Conservation (phyloP, 164 flowering plant genomes). For the Piper longum region DNA sequence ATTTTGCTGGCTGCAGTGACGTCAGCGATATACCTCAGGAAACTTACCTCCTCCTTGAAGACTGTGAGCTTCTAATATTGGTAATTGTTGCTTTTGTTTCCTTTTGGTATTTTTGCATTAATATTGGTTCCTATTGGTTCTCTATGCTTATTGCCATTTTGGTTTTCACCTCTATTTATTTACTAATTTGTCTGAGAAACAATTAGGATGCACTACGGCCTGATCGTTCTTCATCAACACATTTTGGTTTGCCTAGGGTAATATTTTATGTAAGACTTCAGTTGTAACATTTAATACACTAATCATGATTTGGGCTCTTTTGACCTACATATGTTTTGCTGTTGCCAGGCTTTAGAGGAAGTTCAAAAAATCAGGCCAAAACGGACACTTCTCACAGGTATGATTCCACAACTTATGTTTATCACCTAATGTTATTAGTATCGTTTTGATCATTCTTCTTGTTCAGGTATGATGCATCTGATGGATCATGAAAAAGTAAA, state of each 20-base stretch:
- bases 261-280: neutral
- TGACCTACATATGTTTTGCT: neutral
- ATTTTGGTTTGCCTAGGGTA: constrained; percentile 89
- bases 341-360: constrained; percentile 72
- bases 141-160: neutral
- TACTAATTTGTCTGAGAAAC: neutral
- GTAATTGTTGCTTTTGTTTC: constrained; percentile 14
- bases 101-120: neutral
- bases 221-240: constrained; percentile 84
- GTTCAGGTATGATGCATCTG: constrained; percentile 90
- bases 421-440: too few relatives aligned
- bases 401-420: neutral
- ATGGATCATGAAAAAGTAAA: constrained; percentile 91
- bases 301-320: neutral
- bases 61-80: constrained; percentile 71
- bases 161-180: neutral
- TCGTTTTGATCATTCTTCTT: neutral
- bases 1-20: constrained; percentile 37
- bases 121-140: neutral
- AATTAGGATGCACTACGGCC: constrained; percentile 83
- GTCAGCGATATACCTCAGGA: constrained; percentile 92
- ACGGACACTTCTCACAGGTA: constrained; percentile 87
- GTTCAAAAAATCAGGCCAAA: constrained; percentile 75
- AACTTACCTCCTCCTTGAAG: constrained; percentile 65
- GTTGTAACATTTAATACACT: neutral